Conservation (phyloP, 257 asterid species). For the Gardenia jasminoides region DNA sequence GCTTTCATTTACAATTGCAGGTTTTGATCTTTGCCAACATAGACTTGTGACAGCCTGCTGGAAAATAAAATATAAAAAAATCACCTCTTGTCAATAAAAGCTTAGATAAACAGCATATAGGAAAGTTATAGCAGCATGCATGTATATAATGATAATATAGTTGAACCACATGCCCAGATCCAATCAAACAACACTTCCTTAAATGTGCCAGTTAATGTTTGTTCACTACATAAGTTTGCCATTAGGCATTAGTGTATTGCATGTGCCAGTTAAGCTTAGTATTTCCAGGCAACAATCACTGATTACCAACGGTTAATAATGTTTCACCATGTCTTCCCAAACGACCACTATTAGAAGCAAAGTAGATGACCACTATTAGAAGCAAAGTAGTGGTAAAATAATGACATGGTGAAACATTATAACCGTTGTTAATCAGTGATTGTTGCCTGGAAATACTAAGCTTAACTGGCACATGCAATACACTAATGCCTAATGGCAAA, state of each 20-base stretch:
- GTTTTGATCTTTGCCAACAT: conserved; percentile 96
- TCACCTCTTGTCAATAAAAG: conserved; percentile 22
- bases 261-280: neutral
- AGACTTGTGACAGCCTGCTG: conserved; percentile 84
- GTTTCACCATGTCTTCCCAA: neutral
- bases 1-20: conserved; percentile 59
- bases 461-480: neutral
- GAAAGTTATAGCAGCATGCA: neutral
- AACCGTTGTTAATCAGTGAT: neutral
- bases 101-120: neutral
- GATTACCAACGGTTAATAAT: neutral
- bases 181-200: neutral
- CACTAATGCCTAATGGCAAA: neutral
- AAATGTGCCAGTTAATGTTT: neutral
- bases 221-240: neutral
- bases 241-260: neutral
- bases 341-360: neutral
- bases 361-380: too few species aligned
- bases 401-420: neutral
- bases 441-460: neutral
- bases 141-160: neutral
- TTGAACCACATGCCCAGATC: neutral
- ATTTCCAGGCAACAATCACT: neutral
- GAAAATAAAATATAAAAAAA: too few species aligned
- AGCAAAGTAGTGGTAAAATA: too few species aligned